Conservation (phyloP, 106 monocot genomes). For the Vanilla planifolia region DNA sequence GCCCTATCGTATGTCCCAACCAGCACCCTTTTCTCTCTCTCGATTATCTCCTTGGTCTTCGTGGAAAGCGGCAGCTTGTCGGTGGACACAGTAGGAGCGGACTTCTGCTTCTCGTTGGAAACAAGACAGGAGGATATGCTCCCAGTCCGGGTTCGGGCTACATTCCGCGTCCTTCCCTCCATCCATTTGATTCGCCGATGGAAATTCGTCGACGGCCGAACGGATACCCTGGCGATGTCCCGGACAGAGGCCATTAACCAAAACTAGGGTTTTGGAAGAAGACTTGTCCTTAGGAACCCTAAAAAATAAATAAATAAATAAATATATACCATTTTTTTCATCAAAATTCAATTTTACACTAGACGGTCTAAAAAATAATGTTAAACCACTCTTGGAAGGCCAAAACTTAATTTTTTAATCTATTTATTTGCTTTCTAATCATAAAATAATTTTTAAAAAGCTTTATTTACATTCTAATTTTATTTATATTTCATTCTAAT, state of each 20-base stretch:
- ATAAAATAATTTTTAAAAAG: no score
- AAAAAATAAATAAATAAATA: no score
- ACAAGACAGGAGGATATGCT: constrained; percentile 19
- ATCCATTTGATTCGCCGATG: background rate
- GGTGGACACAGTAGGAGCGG: background rate
- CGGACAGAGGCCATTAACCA: background rate
- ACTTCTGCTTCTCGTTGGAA: constrained; percentile 12
- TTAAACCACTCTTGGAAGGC: no score
- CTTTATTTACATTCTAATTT: no score
- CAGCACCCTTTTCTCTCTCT: constrained; percentile 40
- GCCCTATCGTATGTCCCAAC: constrained; percentile 69
- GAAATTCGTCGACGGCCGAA: background rate
- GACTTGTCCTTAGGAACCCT: no score
- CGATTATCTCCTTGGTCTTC: constrained; percentile 46
- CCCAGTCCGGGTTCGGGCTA: background rate
- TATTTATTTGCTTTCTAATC: no score
- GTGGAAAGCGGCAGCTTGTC: constrained; percentile 2
- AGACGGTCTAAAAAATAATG: no score
- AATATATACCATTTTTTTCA: no score
- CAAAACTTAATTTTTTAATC: no score
- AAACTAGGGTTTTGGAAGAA: no score
- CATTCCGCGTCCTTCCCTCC: background rate
- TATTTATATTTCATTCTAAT: no score
- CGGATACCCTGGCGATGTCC: background rate
- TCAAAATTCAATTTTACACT: no score